phyloP scores from a whole-genome alignment of 1,139 yeast species.

The Entelexis paramagnoliae region DNA sequence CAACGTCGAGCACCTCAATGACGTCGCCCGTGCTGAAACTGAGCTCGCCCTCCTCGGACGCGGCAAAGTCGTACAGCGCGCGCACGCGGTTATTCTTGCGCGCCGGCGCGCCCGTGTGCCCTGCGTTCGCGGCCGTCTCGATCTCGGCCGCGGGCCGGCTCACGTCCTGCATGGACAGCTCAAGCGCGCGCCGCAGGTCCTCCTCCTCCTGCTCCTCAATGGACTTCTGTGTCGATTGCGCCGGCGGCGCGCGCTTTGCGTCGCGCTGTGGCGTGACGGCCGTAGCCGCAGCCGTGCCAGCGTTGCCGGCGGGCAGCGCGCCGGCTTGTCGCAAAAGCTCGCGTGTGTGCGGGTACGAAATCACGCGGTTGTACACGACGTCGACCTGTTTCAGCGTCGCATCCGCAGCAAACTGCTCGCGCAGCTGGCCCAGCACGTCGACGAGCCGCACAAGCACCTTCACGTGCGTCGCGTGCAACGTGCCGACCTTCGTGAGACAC shows the following conservation, averaged over 20 bases:
- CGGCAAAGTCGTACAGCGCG: constrained; percentile 71
- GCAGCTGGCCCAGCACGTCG: constrained; percentile 58
- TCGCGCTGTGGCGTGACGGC: too few relatives aligned
- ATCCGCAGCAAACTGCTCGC: constrained; percentile 49
- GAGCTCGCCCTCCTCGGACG: constrained; percentile 43
- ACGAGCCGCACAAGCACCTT: constrained; percentile 57
- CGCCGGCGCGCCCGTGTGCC: not conserved
- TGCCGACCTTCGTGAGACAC: constrained; percentile 45
- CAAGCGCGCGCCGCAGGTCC: constrained; percentile 68
- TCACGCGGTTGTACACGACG: constrained; percentile 11
- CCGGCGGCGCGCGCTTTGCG: not conserved
- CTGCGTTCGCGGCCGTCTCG: constrained; percentile 11
- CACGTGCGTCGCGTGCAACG: constrained; percentile 50
- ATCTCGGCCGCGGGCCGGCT: constrained; percentile 11
- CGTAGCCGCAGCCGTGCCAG: too few relatives aligned
- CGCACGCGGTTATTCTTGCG: constrained; percentile 11
- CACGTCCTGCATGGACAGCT: constrained; percentile 59
- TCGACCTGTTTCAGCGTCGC: constrained; percentile 46
- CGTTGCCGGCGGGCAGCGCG: not conserved
- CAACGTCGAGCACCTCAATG: constrained; percentile 77
- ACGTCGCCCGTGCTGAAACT: constrained; percentile 35
- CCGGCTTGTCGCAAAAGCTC: constrained; percentile 3
- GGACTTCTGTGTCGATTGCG: too few relatives aligned
- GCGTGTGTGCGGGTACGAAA: not conserved
- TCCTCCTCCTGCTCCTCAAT: constrained; percentile 49